Percentiles rank a stretch among this genome's conserved stretches.
Conservation (phyloP, 352 stramenopile species). For the Globisporangium uncinulatum region DNA sequence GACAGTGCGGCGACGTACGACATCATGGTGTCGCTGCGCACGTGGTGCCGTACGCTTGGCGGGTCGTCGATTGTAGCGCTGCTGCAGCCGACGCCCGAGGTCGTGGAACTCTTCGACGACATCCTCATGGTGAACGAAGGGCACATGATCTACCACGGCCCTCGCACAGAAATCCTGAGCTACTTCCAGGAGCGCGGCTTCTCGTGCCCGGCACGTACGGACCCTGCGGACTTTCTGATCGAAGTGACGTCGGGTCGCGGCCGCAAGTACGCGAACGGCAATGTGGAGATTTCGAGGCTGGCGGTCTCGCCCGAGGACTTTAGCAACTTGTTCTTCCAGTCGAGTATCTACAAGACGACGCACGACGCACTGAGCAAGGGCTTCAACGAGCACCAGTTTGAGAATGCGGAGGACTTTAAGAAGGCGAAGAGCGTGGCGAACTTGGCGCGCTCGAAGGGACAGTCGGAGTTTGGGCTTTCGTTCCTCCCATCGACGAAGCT, state of each 20-base stretch:
- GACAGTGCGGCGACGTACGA: constrained; percentile 89
- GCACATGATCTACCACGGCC: constrained; percentile 84
- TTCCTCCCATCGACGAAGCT: constrained; percentile 26
- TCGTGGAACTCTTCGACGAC: constrained; percentile 91
- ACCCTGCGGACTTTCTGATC: constrained; percentile 31
- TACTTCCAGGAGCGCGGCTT: constrained; percentile 77
- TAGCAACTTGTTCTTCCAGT: constrained; percentile 47
- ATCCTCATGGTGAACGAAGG: constrained; percentile 85
- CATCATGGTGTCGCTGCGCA: constrained; percentile 57
- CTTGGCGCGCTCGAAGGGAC: constrained; percentile 36
- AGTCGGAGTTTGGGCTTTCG: constrained; percentile 31
- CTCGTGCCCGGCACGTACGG: constrained; percentile 20
- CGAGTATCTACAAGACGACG: constrained; percentile 44
- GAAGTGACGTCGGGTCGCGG: constrained; percentile 30
- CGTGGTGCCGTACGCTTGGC: constrained; percentile 25
- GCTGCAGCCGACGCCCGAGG: constrained; percentile 67
- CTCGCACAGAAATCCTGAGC: constrained; percentile 24
- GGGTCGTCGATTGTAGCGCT: constrained; percentile 31
- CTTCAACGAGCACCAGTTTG: constrained; percentile 53
- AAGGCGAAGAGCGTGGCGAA: constrained; percentile 49
- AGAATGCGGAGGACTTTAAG: constrained; percentile 49
- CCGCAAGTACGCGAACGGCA: constrained; percentile 16
- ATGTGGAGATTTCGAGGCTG: constrained; percentile 19
- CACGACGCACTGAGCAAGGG: constrained; percentile 42
- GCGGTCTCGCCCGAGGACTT: constrained; percentile 37